These are phyloP conservation scores for Periconia sp. DNA, from an alignment of 2,329 filamentous ascomycete genomes.

Conservation along the genomic window DNA sequence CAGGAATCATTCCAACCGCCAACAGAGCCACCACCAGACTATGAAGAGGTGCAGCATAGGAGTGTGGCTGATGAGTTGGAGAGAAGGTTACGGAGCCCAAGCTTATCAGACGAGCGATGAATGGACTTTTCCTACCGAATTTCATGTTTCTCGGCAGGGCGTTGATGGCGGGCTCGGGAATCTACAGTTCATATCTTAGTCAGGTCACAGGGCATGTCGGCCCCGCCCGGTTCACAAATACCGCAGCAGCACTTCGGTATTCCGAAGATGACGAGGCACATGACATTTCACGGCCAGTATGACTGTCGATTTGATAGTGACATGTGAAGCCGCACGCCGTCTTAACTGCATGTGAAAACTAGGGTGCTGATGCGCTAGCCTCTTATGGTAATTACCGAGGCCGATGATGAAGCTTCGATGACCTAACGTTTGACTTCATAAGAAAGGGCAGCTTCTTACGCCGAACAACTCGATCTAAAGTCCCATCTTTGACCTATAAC, in stretches of 20 bases:
- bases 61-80: conserved; percentile 78
- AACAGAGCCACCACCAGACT: conserved; percentile 84
- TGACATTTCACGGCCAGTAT: not conserved
- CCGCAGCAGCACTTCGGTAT: conserved; percentile 11
- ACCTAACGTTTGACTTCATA: conserved; percentile 16
- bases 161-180: too few relatives aligned
- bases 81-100: conserved; percentile 42
- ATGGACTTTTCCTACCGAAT: not conserved
- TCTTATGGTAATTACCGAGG: conserved; percentile 22
- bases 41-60: conserved; percentile 88
- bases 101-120: conserved; percentile 1
- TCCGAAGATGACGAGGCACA: not conserved
- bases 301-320: not conserved
- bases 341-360: conserved; percentile 36
- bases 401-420: conserved; percentile 14
- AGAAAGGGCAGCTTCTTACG: conserved; percentile 9
- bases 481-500: not conserved
- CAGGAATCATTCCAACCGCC: conserved; percentile 55
- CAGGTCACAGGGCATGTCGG: too few relatives aligned
- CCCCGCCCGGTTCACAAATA: too few relatives aligned
- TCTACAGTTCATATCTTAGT: too few relatives aligned
- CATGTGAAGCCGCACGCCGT: conserved; percentile 18
- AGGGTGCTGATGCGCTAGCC: conserved; percentile 14
- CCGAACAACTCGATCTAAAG: not conserved
- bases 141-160: too few relatives aligned